phyloP scores from a whole-genome alignment of 139 green algal species.

The Trebouxia sp. region DNA sequence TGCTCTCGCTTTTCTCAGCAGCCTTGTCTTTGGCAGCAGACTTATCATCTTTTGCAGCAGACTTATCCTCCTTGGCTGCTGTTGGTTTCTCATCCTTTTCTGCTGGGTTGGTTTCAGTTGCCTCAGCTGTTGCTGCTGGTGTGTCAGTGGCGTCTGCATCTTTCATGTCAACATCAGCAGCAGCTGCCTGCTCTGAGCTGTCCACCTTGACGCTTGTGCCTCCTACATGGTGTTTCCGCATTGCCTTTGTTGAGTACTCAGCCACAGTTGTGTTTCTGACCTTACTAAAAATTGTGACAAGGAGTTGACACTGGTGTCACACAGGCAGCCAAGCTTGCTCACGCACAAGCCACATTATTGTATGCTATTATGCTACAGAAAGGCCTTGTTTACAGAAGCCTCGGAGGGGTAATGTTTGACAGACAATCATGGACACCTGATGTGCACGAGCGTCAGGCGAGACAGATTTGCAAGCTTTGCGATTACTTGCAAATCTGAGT shows the following conservation, averaged over 20 bases:
- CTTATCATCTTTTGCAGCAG: neutral
- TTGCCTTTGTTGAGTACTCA: neutral
- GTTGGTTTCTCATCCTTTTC: neutral
- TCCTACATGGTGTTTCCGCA: neutral
- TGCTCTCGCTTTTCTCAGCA: neutral
- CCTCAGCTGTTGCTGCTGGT: neutral
- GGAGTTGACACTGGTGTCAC: no score
- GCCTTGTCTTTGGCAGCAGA: neutral
- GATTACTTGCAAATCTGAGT: no score
- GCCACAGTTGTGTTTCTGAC: no score
- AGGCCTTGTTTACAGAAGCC: no score
- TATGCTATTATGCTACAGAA: no score
- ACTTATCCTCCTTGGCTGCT: neutral
- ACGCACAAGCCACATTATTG: no score
- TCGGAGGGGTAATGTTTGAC: no score
- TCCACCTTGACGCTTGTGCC: neutral
- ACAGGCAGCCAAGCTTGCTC: no score
- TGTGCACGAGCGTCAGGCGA: no score
- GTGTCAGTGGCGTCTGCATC: neutral
- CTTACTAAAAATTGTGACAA: no score
- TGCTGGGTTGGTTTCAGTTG: neutral
- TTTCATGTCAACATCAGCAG: conserved; percentile 3
- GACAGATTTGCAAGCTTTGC: no score
- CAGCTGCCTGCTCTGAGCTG: neutral
- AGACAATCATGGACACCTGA: no score